Evolutionary conservation across 257 asterid genomes (phyloP).

Genomic region (Scutellaria barbata): DNA sequence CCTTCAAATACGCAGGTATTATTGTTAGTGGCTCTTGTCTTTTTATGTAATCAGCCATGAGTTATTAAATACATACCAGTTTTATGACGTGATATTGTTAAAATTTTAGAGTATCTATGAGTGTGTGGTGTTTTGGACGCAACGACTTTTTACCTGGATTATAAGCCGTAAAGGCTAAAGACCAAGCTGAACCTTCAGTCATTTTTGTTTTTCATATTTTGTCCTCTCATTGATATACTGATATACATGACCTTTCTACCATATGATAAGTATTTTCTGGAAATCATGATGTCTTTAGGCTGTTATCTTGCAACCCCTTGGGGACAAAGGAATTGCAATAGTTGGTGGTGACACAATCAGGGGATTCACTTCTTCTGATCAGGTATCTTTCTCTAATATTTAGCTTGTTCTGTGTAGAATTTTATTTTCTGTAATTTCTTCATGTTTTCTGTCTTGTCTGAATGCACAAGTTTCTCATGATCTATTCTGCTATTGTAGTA

Average conservation of each 20-base stretch:
- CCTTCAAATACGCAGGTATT: conserved; percentile 89
- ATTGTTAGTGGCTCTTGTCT: background rate
- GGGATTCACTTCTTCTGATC: conserved; percentile 92
- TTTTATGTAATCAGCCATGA: background rate
- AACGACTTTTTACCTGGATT: background rate
- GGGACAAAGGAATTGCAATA: conserved; percentile 77
- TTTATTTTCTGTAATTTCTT: background rate
- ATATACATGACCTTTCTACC: background rate
- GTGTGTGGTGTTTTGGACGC: background rate
- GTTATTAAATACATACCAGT: background rate
- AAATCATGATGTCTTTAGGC: conserved; percentile 53
- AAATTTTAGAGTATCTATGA: background rate
- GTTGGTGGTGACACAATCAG: conserved; percentile 89
- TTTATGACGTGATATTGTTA: background rate
- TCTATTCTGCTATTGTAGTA: conserved; percentile 2
- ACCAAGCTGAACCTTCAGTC: background rate
- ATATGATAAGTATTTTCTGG: conserved; percentile 17
- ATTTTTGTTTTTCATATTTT: background rate
- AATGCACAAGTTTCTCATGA: conserved; percentile 22
- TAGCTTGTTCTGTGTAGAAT: conserved; percentile 5
- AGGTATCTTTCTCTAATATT: conserved; percentile 48
- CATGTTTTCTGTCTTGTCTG: background rate
- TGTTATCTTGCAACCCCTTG: conserved; percentile 93
- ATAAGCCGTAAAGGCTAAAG: background rate
- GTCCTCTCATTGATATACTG: background rate